These are phyloP conservation scores for Penicillium sp. DNA, from an alignment of 2,329 filamentous ascomycete genomes.

Conservation along the genomic window DNA sequence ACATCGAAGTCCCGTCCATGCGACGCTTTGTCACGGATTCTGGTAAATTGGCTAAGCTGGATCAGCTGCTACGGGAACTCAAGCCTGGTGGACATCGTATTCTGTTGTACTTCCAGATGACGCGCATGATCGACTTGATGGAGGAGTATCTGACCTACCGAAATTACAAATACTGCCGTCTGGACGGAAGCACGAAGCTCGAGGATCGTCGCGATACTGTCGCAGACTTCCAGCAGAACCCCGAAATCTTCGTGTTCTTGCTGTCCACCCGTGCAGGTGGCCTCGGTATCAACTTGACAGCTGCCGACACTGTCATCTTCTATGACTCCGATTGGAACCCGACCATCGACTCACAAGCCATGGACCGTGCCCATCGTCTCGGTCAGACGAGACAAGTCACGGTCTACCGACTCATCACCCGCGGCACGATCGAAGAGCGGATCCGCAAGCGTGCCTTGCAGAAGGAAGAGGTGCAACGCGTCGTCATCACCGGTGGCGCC, in stretches of 20 bases:
- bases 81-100: constrained; percentile 93
- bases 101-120: constrained; percentile 99
- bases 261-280: constrained; percentile 94
- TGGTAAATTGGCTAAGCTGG: constrained; percentile 88
- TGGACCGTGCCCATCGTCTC: constrained; percentile 97
- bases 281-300: constrained; percentile 94
- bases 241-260: constrained; percentile 95
- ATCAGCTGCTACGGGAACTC: constrained; percentile 78
- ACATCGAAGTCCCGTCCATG: constrained; percentile 94
- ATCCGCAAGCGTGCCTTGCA: constrained; percentile 95
- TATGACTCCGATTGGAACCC: constrained; percentile 99
- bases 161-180: constrained; percentile 96
- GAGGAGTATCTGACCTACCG: constrained; percentile 98
- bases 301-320: constrained; percentile 97
- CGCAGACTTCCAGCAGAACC: constrained; percentile 88
- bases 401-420: constrained; percentile 94
- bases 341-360: constrained; percentile 96
- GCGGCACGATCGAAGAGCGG: constrained; percentile 93
- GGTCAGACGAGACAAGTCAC: constrained; percentile 95
- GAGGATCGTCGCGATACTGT: constrained; percentile 96
- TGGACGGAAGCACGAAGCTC: constrained; percentile 94
- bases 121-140: constrained; percentile 98
- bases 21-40: constrained; percentile 95
- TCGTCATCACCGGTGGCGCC: constrained; percentile 85
- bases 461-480: constrained; percentile 97